Conservation (phyloP, 139 green algal genomes). For the Chlorella ohadii region DNA sequence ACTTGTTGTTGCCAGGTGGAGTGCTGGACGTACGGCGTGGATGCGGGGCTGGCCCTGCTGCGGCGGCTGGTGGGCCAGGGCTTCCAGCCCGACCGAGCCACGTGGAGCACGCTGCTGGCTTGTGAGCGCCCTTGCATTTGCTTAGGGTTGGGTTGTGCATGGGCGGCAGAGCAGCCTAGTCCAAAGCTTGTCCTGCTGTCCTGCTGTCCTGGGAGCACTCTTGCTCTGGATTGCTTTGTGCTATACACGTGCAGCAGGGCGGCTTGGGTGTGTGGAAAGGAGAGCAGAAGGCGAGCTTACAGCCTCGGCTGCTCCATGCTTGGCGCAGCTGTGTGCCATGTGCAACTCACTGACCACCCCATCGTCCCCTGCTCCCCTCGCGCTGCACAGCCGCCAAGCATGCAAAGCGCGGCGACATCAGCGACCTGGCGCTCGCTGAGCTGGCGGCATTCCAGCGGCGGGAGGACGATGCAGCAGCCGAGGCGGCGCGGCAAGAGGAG, state of each 20-base stretch:
- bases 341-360: too few relatives aligned
- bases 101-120: constrained; percentile 31
- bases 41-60: neutral
- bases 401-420: neutral
- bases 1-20: too few relatives aligned
- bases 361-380: neutral
- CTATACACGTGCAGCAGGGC: too few relatives aligned
- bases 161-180: too few relatives aligned
- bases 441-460: neutral
- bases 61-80: neutral
- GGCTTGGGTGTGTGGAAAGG: too few relatives aligned
- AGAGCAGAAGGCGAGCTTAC: too few relatives aligned
- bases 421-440: neutral
- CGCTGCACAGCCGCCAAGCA: neutral
- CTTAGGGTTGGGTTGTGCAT: too few relatives aligned
- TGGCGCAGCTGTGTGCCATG: too few relatives aligned
- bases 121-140: constrained; percentile 5
- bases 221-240: too few relatives aligned
- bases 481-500: neutral
- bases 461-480: neutral
- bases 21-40: constrained; percentile 8
- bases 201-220: too few relatives aligned
- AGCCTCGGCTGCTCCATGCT: too few relatives aligned
- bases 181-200: too few relatives aligned
- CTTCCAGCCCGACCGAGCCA: constrained; percentile 1